These are phyloP conservation scores for Talaromyces sp. DNA, from an alignment of 2,329 filamentous ascomycete species.

Conservation along the genomic window DNA sequence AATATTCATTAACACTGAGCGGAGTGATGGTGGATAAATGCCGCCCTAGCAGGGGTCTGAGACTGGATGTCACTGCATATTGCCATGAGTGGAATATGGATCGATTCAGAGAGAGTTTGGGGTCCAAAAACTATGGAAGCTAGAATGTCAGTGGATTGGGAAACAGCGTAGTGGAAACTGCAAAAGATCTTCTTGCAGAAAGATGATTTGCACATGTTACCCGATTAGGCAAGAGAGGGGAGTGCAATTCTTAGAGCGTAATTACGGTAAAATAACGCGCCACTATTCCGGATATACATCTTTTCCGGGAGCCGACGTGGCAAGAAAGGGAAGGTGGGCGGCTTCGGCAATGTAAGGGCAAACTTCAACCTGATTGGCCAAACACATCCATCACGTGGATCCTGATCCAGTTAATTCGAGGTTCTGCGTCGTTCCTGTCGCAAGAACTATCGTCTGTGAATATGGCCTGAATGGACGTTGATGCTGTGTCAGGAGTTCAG, in stretches of 20 bases:
- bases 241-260: not conserved
- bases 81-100: too few species aligned
- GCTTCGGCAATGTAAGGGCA: not conserved
- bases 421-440: not conserved
- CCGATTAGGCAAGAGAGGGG: not conserved
- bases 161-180: too few species aligned
- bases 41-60: not conserved
- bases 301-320: not conserved
- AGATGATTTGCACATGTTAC: not conserved
- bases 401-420: constrained; percentile 3
- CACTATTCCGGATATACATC: not conserved
- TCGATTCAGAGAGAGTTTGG: too few species aligned
- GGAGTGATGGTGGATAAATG: not conserved
- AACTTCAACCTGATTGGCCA: not conserved
- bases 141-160: too few species aligned
- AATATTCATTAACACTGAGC: not conserved
- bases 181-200: not conserved
- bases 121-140: too few species aligned
- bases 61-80: too few species aligned
- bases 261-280: not conserved
- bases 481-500: not conserved
- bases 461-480: not conserved
- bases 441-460: too few species aligned
- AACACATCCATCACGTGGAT: not conserved
- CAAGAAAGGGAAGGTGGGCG: constrained; percentile 1